These are phyloP conservation scores for Sindora glabra DNA, from an alignment of 306 rosid species.

Conservation along the genomic window DNA sequence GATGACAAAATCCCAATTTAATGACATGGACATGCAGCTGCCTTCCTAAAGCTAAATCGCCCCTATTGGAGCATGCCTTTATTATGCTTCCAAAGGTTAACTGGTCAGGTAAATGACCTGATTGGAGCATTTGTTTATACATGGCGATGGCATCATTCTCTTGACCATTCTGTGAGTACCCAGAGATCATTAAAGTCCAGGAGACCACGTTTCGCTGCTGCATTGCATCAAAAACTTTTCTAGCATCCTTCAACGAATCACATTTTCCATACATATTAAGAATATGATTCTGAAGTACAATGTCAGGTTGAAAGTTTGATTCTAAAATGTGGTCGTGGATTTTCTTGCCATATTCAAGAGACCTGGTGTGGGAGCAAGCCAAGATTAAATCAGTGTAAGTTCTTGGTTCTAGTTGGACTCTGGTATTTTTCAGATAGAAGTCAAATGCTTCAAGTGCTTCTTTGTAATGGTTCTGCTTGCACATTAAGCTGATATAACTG, in stretches of 20 bases:
- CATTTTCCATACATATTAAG: slow-evolving; percentile 73
- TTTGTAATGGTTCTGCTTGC: slow-evolving; percentile 38
- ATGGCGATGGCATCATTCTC: slow-evolving; percentile 43
- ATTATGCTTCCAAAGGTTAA: slow-evolving; percentile 66
- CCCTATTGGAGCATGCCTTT: slow-evolving; percentile 49
- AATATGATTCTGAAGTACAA: slow-evolving; percentile 58
- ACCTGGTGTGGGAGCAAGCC: slow-evolving; percentile 55
- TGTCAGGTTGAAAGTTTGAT: slow-evolving; percentile 30
- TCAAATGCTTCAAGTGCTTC: slow-evolving; percentile 65
- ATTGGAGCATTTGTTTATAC: slow-evolving; percentile 48
- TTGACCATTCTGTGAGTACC: slow-evolving; percentile 46
- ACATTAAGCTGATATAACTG: slow-evolving; percentile 36
- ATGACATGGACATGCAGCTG: slow-evolving; percentile 61
- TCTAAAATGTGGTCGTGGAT: slow-evolving; percentile 40
- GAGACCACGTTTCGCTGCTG: slow-evolving; percentile 50
- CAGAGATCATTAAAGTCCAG: slow-evolving; percentile 76
- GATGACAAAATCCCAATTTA: slow-evolving; percentile 42
- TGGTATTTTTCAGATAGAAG: slow-evolving; percentile 17
- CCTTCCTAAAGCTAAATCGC: slow-evolving; percentile 41
- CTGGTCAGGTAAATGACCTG: slow-evolving; percentile 52
- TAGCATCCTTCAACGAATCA: slow-evolving; percentile 59
- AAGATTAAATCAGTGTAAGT: slow-evolving; percentile 42
- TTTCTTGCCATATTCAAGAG: slow-evolving; percentile 48
- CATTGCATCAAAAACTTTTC: slow-evolving; percentile 61
- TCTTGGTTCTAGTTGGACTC: slow-evolving; percentile 29